Base-by-base conservation (phyloP, 2,329 filamentous ascomycete genomes). In the Epichloe coenophiala region DNA sequence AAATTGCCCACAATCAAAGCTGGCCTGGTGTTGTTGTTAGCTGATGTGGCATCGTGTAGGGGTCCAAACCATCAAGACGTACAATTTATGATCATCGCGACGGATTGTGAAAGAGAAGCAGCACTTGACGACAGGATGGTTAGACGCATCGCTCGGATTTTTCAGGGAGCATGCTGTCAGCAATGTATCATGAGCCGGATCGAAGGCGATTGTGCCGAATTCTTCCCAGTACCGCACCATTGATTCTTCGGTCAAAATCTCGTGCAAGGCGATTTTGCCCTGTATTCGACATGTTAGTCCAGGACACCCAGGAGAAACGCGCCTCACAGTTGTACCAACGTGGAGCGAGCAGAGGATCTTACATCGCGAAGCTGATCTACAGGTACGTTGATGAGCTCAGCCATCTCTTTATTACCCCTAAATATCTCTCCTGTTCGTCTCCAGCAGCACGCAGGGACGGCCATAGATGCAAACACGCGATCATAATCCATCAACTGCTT, bases 221-320 rank as follows among this genome's bases (percentile, higher is more conserved):
- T 98, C 95, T 68, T 98, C 93, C 93, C 93, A 98, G 62, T 98
- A 98, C 60, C 88, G 87, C 50, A 97, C 93, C 54, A 95, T 80
- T 40, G 90, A 94, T 54, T 95, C 88, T 70, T 98, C 93, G 2
- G 88, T 89, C 43, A 98, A 80, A 55, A 98, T 94, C 65, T 98
- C 90, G 64, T 98, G 93, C 45, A 98, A 78, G 12, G 93, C 88
- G 56, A 97, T 84, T 61, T 94, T 94, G 54, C 93, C 93, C 90
- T 95, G 53, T 4, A 11, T 5, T 13, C 15, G 21, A 31, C 2
- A 19, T 17, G 17, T 49, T 39, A 50, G 31, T 46, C 8, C 13
- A 23, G n/a, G 3, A 31, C 15, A 1, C 13, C 13, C 8, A 11
- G 8, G 19, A 42, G 13, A 8, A 12, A 6, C 17, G 13, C 21